A percentile compares a stretch with the other conserved stretches of the same genome.
phyloP scores from a whole-genome alignment of 108 stramenopile genomes.

The Skeletonema marinoi region DNA sequence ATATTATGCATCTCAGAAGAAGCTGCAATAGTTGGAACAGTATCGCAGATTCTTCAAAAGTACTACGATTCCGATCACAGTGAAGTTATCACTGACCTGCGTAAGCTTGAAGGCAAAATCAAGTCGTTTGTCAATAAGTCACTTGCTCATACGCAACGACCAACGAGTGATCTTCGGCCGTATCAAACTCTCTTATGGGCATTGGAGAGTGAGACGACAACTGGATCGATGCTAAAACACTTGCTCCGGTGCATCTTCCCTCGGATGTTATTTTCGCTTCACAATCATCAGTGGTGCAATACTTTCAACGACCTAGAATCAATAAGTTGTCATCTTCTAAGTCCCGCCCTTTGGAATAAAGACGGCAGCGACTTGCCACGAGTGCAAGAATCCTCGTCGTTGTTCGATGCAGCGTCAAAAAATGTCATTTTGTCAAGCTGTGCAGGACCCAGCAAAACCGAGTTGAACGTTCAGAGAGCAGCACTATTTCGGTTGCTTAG shows the following conservation, averaged over 20 bases:
- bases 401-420: conserved; percentile 24
- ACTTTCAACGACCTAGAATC: conserved; percentile 57
- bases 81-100: conserved; percentile 21
- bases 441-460: conserved; percentile 38
- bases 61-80: conserved; percentile 2
- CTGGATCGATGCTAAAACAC: conserved; percentile 29
- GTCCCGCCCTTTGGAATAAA: conserved; percentile 66
- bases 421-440: conserved; percentile 23
- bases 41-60: conserved; percentile 41
- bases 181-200: conserved; percentile 90
- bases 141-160: conserved; percentile 51
- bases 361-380: conserved; percentile 20
- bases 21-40: conserved; percentile 38
- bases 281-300: conserved; percentile 63
- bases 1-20: conserved; percentile 66
- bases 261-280: conserved; percentile 50
- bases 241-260: conserved; percentile 56
- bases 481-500: conserved; percentile 40
- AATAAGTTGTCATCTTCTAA: conserved; percentile 45
- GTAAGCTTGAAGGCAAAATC: conserved; percentile 15
- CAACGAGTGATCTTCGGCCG: conserved; percentile 70
- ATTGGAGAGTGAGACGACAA: conserved; percentile 48
- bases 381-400: conserved; percentile 1
- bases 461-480: conserved; percentile 32
- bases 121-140: conserved; percentile 43